Evolutionary conservation across 148 eudicot genomes (phyloP), one percentile per base, ranked within the genome.

Genomic region (Vaccinium myrtillus): DNA sequence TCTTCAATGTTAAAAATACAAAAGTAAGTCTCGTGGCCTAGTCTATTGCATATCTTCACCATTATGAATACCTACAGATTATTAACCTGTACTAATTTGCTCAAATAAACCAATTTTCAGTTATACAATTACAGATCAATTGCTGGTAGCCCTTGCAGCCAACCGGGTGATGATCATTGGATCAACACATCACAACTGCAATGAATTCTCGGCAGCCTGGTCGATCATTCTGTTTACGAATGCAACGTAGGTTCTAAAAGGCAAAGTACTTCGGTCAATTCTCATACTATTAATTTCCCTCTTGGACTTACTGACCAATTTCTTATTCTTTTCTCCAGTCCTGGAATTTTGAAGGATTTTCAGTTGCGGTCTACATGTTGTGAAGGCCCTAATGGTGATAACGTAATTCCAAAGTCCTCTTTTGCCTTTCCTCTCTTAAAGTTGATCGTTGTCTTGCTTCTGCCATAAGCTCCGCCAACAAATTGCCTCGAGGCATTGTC

Each of bases 361-460:
- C 83, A 81, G 83, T 63, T 23, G 27, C 25, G 76, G 51, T 55
- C 53, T 32, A 71, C 13, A 27, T 43, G 10, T 21, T 36, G 46
- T 43, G 75, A 81, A 81, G 61, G 77, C 32, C 23, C 46, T 48
- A n/a, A 19, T 23, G 53, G 65, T 55, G 65, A 79, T 8, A 54
- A 63, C 63, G 21, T 27, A 50, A 12, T n/a, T 2, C 32, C 32
- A 5, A 25, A 23, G 32, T 43, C 14, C 51, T 25, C 21, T 14
- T 23, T 48, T 65, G 16, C 53, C 71, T 70, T 70, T 63, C 23
- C 50, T 70, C 61, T 51, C 49, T 46, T 53, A 82, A 51, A 51
- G 48, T 70, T 50, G 25, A 70, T 25, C 83, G 23, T 81, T 16
- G 51, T n/a, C 48, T 27, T 81, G 61, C 46, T 69, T 81, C 11